These are phyloP conservation scores for Primulina tabacum DNA, from an alignment of 257 asterid species.

Conservation along the genomic window DNA sequence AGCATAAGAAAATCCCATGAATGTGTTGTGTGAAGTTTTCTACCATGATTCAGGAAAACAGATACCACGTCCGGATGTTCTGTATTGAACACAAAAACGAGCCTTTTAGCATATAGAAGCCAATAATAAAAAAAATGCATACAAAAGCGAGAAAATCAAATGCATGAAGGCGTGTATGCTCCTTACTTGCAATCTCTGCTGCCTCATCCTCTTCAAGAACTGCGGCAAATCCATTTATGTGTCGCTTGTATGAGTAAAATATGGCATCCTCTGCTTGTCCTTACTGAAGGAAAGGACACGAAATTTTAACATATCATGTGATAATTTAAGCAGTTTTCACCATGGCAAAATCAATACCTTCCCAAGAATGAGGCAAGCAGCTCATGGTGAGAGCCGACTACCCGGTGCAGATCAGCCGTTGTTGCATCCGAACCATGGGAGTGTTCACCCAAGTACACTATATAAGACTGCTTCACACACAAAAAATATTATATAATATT, in stretches of 20 bases:
- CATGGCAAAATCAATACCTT: constrained; percentile 33
- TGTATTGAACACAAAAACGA: constrained; percentile 2
- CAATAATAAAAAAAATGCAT: background rate
- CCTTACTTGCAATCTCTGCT: constrained; percentile 45
- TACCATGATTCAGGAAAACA: constrained; percentile 43
- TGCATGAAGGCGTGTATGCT: background rate
- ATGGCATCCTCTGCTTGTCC: constrained; percentile 58
- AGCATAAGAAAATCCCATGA: constrained; percentile 71
- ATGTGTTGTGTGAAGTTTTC: constrained; percentile 63
- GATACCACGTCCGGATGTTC: constrained; percentile 67
- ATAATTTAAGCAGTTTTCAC: background rate
- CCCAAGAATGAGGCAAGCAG: constrained; percentile 60
- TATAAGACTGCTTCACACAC: constrained; percentile 39
- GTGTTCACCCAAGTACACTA: constrained; percentile 84
- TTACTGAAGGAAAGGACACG: constrained; percentile 30
- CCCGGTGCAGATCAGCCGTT: constrained; percentile 39
- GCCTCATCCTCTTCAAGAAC: constrained; percentile 68
- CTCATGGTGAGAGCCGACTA: constrained; percentile 44
- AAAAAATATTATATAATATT: no score
- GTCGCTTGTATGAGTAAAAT: constrained; percentile 54
- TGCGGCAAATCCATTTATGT: constrained; percentile 81
- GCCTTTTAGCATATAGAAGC: background rate
- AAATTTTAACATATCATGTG: background rate
- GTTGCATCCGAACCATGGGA: constrained; percentile 54
- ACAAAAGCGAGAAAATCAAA: background rate